Evolutionary conservation across 345 rosid genomes (phyloP), one percentile per base, ranked within the genome.

Genomic region (Salix purpurea): DNA sequence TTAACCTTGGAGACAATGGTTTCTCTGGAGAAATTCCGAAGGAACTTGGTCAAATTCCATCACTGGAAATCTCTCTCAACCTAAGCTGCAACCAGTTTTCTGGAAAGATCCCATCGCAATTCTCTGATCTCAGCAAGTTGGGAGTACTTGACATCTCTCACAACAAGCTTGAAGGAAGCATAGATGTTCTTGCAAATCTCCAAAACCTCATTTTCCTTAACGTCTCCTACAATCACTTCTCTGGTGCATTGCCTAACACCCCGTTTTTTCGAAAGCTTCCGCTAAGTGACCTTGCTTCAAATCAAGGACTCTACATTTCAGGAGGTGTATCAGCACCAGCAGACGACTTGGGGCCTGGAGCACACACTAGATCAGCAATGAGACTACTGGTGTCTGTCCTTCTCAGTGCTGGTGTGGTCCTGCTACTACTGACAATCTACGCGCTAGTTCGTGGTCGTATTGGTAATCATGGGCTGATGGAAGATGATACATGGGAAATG

Each of bases 141-240:
- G 97, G 90, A 73, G 82, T 78, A 44, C 91, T 95, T 65, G 99
- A 95, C 69, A 70, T 95, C 74, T 93, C 99, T 34, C 94, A 90
- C 88, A 95, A 95, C 85, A 85, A 77, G 19, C 87, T 95, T 65
- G 40, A 76, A 44, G 98, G 99, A 26, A 86, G 86, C 81, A 67
- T 95, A 44, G 76, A 91, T 71, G 90, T 76, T 73, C 90, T 93
- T 34, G 86, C 92, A 3, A 81, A 76, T 76, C 87, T 95, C 21
- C 90, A 93, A 77, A 95, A 93, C 85, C 99, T 95, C 54, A 96
- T 95, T 65, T 86, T 91, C 16, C 94, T 95, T 76, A 95, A 95
- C 78, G 87, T 95, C 85, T 95, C 99, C 37, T 89, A 85, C 93
- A 95, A 95, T 76, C 90, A 90, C 34, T 91, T 93, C 89, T 89